Evolutionary conservation across 441 rosid species (phyloP).

Genomic region (Erodium moschatum): DNA sequence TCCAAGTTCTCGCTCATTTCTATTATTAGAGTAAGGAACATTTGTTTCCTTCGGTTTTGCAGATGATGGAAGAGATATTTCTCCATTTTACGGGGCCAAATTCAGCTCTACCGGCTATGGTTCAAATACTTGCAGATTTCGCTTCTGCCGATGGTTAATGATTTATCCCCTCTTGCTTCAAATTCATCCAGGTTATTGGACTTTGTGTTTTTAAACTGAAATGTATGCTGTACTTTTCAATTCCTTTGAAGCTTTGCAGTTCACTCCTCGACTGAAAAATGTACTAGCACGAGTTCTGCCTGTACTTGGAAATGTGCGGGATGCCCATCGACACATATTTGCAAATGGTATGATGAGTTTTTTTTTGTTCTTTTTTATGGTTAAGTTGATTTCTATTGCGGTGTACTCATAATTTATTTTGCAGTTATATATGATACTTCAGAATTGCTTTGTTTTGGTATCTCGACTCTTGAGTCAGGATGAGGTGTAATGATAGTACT

Average conservation of each 20-base stretch:
- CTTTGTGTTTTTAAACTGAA: constrained; percentile 30
- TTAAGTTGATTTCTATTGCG: constrained; percentile 9
- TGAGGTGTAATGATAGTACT: neutral
- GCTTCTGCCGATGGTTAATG: constrained; percentile 85
- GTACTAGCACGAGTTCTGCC: constrained; percentile 83
- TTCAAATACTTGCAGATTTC: constrained; percentile 93
- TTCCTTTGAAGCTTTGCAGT: constrained; percentile 77
- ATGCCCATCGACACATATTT: constrained; percentile 75
- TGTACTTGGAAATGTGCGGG: constrained; percentile 85
- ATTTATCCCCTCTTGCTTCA: constrained; percentile 25
- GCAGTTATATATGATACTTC: neutral
- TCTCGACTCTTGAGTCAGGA: neutral
- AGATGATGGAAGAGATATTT: constrained; percentile 98
- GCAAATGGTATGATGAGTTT: constrained; percentile 60
- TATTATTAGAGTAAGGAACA: neutral
- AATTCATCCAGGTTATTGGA: constrained; percentile 17
- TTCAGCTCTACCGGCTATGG: constrained; percentile 82
- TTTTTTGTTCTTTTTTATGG: constrained; percentile 6
- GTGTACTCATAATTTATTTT: constrained; percentile 1
- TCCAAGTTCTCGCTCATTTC: neutral
- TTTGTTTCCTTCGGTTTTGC: constrained; percentile 23
- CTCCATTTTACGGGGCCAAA: constrained; percentile 66
- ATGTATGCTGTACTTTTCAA: constrained; percentile 19
- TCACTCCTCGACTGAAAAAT: constrained; percentile 81
- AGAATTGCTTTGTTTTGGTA: constrained; percentile 4